Conservation (phyloP, 331 rosid species). For the Stylosanthes scabra region DNA sequence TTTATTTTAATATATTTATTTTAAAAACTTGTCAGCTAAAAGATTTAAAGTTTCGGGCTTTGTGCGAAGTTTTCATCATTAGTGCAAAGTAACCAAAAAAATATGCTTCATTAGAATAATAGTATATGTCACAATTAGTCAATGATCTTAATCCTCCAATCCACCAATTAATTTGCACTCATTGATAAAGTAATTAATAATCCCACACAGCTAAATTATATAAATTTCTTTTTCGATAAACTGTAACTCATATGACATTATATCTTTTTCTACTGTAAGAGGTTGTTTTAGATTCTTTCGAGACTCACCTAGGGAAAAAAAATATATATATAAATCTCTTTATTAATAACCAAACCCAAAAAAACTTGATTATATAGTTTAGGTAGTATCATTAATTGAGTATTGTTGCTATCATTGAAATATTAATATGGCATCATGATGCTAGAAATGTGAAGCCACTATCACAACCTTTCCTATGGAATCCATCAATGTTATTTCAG, state of each 20-base stretch:
- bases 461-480: constrained; percentile 26
- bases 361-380: neutral
- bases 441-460: neutral
- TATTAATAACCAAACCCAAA: neutral
- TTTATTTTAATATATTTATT: neutral
- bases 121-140: neutral
- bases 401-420: neutral
- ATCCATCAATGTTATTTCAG: constrained; percentile 35
- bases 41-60: constrained; percentile 27
- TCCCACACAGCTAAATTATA: too few species aligned
- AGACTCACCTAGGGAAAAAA: too few species aligned
- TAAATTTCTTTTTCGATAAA: too few species aligned
- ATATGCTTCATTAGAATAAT: constrained; percentile 2
- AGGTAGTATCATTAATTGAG: constrained; percentile 4
- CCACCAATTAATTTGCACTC: neutral
- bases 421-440: constrained; percentile 33
- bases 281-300: too few species aligned
- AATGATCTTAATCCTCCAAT: neutral
- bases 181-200: neutral
- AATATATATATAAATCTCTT: neutral
- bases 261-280: too few species aligned
- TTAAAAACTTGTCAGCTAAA: constrained; percentile 39
- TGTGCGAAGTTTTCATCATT: constrained; percentile 33
- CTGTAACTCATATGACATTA: too few species aligned
- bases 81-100: constrained; percentile 24